Conservation (phyloP, 495 filamentous ascomycete species). For the Neurospora discreta region DNA sequence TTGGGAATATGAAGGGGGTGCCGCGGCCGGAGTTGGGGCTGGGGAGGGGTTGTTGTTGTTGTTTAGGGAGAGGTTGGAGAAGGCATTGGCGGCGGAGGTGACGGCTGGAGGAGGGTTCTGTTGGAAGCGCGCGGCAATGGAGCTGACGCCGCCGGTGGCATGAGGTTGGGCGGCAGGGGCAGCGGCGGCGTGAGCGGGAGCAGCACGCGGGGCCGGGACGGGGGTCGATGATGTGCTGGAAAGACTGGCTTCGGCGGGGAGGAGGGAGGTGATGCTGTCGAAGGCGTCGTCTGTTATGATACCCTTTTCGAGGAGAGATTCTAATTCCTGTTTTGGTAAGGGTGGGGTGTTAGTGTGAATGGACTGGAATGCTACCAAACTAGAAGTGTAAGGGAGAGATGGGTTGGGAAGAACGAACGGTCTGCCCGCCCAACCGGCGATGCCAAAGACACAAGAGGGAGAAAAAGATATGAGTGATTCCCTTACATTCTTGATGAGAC, state of each 20-base stretch:
- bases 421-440: neutral
- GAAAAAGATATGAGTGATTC: too few species aligned
- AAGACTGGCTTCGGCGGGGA: conserved; percentile 56
- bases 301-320: conserved; percentile 69
- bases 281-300: conserved; percentile 62
- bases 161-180: conserved; percentile 32
- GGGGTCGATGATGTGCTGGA: conserved; percentile 29
- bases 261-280: conserved; percentile 55
- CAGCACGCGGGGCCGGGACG: conserved; percentile 15
- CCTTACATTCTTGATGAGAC: conserved; percentile 71
- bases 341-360: neutral
- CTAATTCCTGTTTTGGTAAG: conserved; percentile 60
- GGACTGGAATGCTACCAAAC: neutral
- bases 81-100: conserved; percentile 23
- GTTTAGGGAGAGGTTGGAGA: conserved; percentile 36
- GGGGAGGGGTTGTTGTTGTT: conserved; percentile 7
- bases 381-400: neutral
- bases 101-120: conserved; percentile 14
- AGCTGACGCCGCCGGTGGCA: conserved; percentile 49
- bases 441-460: too few species aligned
- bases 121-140: conserved; percentile 10
- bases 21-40: conserved; percentile 6
- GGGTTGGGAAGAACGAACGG: neutral
- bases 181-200: conserved; percentile 23
- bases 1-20: conserved; percentile 38